Conservation (phyloP, 192 early-diverging fungal species). For the Ambispora gerdemannii region DNA sequence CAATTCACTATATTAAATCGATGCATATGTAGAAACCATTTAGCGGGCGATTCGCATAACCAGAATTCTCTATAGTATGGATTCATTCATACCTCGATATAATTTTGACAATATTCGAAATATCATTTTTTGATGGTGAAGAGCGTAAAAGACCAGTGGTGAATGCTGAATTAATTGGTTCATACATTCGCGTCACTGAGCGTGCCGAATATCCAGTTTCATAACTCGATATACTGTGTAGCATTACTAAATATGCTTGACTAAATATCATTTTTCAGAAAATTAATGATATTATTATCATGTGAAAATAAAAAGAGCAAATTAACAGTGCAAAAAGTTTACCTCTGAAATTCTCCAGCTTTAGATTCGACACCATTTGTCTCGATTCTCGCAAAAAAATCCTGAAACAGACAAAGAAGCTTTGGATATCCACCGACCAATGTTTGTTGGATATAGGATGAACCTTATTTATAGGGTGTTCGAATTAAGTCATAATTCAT, state of each 20-base stretch:
- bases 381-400: constrained; percentile 54
- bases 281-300: constrained; percentile 14
- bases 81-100: constrained; percentile 52
- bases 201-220: constrained; percentile 52
- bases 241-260: constrained; percentile 40
- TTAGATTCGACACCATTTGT: constrained; percentile 40
- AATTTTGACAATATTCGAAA: constrained; percentile 51
- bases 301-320: too few species aligned
- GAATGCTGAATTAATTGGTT: constrained; percentile 60
- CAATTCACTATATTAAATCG: constrained; percentile 51
- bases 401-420: constrained; percentile 47
- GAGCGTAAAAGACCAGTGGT: constrained; percentile 42
- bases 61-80: not conserved
- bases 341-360: constrained; percentile 55
- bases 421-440: constrained; percentile 53
- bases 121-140: constrained; percentile 49
- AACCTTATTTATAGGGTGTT: too few species aligned
- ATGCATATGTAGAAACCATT: constrained; percentile 1
- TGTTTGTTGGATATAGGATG: constrained; percentile 51
- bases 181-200: constrained; percentile 58
- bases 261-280: constrained; percentile 18
- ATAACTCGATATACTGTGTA: constrained; percentile 39
- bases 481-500: too few species aligned
- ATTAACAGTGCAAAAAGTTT: not conserved
- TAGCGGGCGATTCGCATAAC: too few species aligned